These are phyloP conservation scores for Biscutella laevigata DNA, from an alignment of 441 rosid genomes.

Conservation along the genomic window DNA sequence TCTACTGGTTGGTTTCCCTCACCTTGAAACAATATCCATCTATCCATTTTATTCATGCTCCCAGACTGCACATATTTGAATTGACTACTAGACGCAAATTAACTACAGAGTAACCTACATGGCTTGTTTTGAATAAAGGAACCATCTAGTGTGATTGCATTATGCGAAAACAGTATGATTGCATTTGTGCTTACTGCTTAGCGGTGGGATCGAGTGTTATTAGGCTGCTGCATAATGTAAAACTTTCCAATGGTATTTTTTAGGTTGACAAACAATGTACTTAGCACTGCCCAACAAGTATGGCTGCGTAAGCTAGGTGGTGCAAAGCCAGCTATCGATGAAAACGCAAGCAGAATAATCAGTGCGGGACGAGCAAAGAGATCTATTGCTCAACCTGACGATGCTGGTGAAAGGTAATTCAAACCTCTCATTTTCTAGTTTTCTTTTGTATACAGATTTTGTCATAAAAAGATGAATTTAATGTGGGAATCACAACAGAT, in stretches of 20 bases:
- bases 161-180: neutral
- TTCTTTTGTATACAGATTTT: no score
- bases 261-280: slow-evolving; percentile 89
- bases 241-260: slow-evolving; percentile 10
- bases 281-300: slow-evolving; percentile 92
- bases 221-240: neutral
- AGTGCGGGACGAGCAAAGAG: slow-evolving; percentile 84
- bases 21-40: slow-evolving; percentile 6
- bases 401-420: slow-evolving; percentile 74
- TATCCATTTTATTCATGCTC: neutral
- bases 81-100: neutral
- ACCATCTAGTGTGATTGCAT: neutral
- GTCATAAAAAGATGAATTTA: no score
- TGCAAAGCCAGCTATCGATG: slow-evolving; percentile 69
- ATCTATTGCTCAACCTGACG: slow-evolving; percentile 58
- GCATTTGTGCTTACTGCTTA: neutral
- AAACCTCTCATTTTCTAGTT: no score
- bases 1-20: slow-evolving; percentile 76
- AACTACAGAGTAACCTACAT: neutral
- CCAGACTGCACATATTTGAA: neutral
- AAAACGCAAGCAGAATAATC: slow-evolving; percentile 74
- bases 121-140: neutral
- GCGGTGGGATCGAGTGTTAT: neutral
- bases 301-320: slow-evolving; percentile 93
- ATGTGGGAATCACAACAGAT: slow-evolving; percentile 36